phyloP scores from a whole-genome alignment of 2,329 filamentous ascomycete genomes.

The Sclerotinia borealis region DNA sequence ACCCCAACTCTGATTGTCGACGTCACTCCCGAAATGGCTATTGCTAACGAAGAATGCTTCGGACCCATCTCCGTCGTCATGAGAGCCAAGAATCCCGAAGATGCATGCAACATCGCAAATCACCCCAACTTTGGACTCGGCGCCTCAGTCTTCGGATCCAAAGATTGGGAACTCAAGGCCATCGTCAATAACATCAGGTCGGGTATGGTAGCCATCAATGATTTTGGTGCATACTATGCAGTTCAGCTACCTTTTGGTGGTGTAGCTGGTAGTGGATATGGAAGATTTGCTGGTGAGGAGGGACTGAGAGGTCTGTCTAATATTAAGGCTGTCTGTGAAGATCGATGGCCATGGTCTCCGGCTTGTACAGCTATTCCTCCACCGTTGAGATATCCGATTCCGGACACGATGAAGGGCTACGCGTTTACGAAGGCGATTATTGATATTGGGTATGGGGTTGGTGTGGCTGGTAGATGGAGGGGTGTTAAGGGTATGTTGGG shows the following conservation, averaged over 20 bases:
- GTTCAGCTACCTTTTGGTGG: slow-evolving; percentile 91
- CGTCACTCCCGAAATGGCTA: slow-evolving; percentile 77
- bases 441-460: slow-evolving; percentile 52
- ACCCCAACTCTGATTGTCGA: slow-evolving; percentile 83
- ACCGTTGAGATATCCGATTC: slow-evolving; percentile 75
- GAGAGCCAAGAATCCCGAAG: slow-evolving; percentile 55
- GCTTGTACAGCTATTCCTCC: slow-evolving; percentile 72
- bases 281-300: slow-evolving; percentile 86
- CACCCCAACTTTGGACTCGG: slow-evolving; percentile 80
- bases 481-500: slow-evolving; percentile 31
- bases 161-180: slow-evolving; percentile 53
- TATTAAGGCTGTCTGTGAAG: slow-evolving; percentile 76
- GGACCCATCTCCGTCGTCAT: slow-evolving; percentile 85
- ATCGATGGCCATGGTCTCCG: slow-evolving; percentile 57
- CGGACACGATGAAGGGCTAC: slow-evolving; percentile 57
- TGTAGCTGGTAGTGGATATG: slow-evolving; percentile 77
- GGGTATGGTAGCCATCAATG: slow-evolving; percentile 92
- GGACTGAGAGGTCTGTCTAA: slow-evolving; percentile 82
- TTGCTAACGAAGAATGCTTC: slow-evolving; percentile 89
- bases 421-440: slow-evolving; percentile 56
- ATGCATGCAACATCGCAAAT: slow-evolving; percentile 76
- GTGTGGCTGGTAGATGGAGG: slow-evolving; percentile 22
- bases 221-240: slow-evolving; percentile 90
- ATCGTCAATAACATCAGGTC: slow-evolving; percentile 66
- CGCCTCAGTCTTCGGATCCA: slow-evolving; percentile 76